A percentile compares a stretch with the other conserved stretches of the same genome.
Evolutionary conservation across 2,329 filamentous ascomycete species (phyloP).

Genomic region (Karstenula rhodostoma): DNA sequence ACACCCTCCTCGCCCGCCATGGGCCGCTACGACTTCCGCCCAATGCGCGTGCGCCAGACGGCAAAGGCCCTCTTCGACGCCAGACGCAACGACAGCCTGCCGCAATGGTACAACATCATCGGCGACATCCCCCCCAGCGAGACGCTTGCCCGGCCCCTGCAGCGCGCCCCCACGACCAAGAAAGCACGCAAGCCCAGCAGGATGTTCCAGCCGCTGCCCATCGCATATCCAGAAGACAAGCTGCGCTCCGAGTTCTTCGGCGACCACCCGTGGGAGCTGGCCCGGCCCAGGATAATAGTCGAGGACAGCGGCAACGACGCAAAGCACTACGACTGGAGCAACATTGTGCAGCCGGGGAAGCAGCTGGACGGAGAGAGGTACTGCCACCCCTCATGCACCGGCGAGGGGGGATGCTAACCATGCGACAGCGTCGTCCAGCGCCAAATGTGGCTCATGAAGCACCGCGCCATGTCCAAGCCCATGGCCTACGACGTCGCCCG

Average conservation of each 20-base stretch:
- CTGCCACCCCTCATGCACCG: neutral
- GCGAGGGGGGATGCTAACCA: neutral
- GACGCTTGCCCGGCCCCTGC: constrained; percentile 63
- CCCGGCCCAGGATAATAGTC: constrained; percentile 82
- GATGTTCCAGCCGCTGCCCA: constrained; percentile 79
- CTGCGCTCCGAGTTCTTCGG: constrained; percentile 84
- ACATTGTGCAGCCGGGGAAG: constrained; percentile 76
- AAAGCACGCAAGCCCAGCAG: constrained; percentile 68
- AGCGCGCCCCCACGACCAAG: constrained; percentile 58
- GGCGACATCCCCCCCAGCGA: constrained; percentile 67
- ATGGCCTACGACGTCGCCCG: constrained; percentile 86
- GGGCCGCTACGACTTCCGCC: constrained; percentile 61
- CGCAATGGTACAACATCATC: constrained; percentile 66
- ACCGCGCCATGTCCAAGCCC: constrained; percentile 63
- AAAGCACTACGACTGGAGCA: constrained; percentile 80
- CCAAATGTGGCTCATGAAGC: constrained; percentile 80
- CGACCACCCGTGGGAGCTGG: constrained; percentile 97
- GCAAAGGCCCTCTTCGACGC: constrained; percentile 59
- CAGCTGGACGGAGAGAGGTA: constrained; percentile 86
- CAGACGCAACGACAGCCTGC: constrained; percentile 51
- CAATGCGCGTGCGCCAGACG: constrained; percentile 62
- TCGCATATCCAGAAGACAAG: constrained; percentile 83
- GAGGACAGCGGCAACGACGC: constrained; percentile 87
- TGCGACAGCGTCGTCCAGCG: constrained; percentile 84
- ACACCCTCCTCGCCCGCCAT: constrained; percentile 43